Evolutionary conservation across 1,139 yeast genomes (phyloP), one percentile per base, ranked within the genome.

Genomic region (Pichia norvegensis): DNA sequence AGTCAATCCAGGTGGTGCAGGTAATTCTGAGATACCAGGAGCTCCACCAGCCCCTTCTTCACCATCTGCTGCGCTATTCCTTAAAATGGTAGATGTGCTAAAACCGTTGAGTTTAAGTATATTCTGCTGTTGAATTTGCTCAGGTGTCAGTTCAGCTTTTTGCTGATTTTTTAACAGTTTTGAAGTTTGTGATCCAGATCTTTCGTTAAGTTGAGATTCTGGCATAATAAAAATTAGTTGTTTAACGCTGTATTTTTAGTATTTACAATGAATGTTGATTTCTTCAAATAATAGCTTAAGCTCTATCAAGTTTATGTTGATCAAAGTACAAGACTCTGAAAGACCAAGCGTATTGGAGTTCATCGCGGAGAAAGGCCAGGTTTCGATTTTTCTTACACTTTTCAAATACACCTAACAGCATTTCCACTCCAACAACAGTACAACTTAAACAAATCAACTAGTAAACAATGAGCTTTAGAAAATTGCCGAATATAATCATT

Each of bases 401-500:
- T n/a, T n/a, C n/a, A n/a, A n/a, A n/a, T n/a, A n/a, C n/a, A n/a
- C n/a, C n/a, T n/a, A n/a, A n/a, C n/a, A n/a, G n/a, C n/a, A n/a
- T n/a, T n/a, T n/a, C n/a, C n/a, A n/a, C n/a, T n/a, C n/a, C n/a
- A n/a, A n/a, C n/a, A n/a, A n/a, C n/a, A n/a, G n/a, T n/a, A n/a
- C n/a, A n/a, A n/a, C n/a, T n/a, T n/a, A n/a, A n/a, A n/a, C 45
- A 42, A 45, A 43, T 43, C 39, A 37, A 46, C 9, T 29, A 21
- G 22, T 29, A 20, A 14, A 19, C 25, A 20, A 61, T 60, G 63
- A 46, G 56, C 6, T 58, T 64, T 49, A 70, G 86, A 63, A 62
- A 58, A 38, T 62, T 68, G 36, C 96, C 96, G 13, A 94, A 94
- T 63, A 81, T 92, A 40, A 78, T 94, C 36, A 76, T 92, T 43